These are phyloP conservation scores for Biscogniauxia mediterranea DNA, from an alignment of 2,329 filamentous ascomycete genomes.

Conservation along the genomic window DNA sequence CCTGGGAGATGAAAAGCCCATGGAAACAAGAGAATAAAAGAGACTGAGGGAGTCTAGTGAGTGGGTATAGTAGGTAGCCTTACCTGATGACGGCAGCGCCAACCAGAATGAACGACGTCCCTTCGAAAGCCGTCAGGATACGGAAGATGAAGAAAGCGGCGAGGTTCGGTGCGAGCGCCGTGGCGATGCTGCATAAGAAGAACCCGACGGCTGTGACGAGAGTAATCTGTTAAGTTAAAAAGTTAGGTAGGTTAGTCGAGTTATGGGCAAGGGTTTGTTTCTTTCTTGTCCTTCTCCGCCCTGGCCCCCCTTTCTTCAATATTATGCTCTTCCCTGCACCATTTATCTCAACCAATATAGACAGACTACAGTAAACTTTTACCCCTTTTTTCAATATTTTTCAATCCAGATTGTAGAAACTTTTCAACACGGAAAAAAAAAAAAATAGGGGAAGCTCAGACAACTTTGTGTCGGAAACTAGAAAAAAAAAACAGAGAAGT, in stretches of 20 bases:
- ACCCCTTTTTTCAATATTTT: no score
- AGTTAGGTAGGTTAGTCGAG: conserved; percentile 10
- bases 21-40: background rate
- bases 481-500: background rate
- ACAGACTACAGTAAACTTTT: no score
- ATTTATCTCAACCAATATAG: no score
- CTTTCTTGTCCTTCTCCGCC: background rate
- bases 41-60: background rate
- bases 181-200: conserved; percentile 67
- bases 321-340: no score
- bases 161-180: conserved; percentile 69
- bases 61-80: background rate
- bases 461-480: background rate
- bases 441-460: no score
- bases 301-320: background rate
- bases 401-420: no score
- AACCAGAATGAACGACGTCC: conserved; percentile 71
- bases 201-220: conserved; percentile 62
- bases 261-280: background rate
- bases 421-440: no score
- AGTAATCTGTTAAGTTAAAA: conserved; percentile 44
- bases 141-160: conserved; percentile 72
- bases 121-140: conserved; percentile 71
- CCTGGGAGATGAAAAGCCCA: background rate
- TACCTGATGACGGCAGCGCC: conserved; percentile 67